Evolutionary conservation across 805 yeast species (phyloP), one percentile per base, ranked within the genome.

Genomic region (Scheffersomyces stipitis): DNA sequence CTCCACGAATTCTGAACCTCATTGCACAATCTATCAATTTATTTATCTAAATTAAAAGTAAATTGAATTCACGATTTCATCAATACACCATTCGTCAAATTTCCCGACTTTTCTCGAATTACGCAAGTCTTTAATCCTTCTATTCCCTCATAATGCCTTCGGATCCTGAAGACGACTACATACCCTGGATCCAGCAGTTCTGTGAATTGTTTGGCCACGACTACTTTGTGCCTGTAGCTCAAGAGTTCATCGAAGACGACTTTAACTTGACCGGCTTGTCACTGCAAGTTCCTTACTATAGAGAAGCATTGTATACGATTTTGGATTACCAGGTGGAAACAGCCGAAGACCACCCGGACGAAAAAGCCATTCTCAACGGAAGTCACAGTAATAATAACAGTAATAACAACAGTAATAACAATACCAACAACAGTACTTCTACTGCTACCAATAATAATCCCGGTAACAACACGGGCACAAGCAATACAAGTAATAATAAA

Each of bases 221-320:
- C 56, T 91, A 82, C 59, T 89, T 89, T 60, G 95, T 90, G 30
- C 95, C 90, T 49, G 96, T 93, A 4, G 75, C 89, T 1, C 88
- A 86, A 32, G 96, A 88, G 33, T 93, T 89, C 61, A 87, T 93
- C 42, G 97, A 90, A 52, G 99, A 93, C 62, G 98, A 93, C 49
- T 93, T 93, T 73, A 93, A 93, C 58, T 73, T 93, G 52, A 90
- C 98, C 1, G 97, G 98, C 1, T 72, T 93, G 35, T 74, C 84
- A 22, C 76, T 82, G 46, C 80, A 86, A 40, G 96, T 93, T 7
- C 96, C 97, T 3, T 86, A 82, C 57, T 93, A 90, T 61, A 71
- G 91, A 53, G 96, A 89, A 55, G 96, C 98, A 1, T 66, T 91
- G 44, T 96, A 91, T 62, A 75, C 91, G 49, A 87, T 93, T 41